Evolutionary conservation across 2,329 filamentous ascomycete genomes (phyloP), one percentile per base, ranked within the genome.

Genomic region (Aspergillus sojae): DNA sequence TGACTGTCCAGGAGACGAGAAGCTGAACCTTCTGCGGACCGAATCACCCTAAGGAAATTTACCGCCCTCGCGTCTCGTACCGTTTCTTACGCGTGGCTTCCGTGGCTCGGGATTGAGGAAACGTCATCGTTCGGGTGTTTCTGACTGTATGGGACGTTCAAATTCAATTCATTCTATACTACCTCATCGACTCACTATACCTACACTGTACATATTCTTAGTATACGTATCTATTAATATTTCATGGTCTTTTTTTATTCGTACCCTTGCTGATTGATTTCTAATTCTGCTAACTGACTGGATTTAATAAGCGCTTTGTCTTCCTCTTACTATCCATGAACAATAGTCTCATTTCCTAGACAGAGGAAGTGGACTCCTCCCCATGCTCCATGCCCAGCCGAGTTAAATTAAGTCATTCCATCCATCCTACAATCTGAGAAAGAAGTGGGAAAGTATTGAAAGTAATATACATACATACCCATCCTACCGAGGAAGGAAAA

Each of bases 1-100:
- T 64, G 67, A 64, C 65, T 61, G 65, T 65, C 63, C 53, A 61
- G 57, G 67, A 65, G 66, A 65, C 48, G 48, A 52, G 48, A 59
- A 62, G 61, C 60, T 60, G 58, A 50, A 64, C 43, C 39, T 61
- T 45, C 60, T 43, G 34, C 45, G 32, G 56, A 39, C 56, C 32
- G 46, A 48, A 36, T 53, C 48, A 32, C 11, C 30, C 48, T 52
- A 52, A 43, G n/a, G 43, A 62, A 59, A 50, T 53, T 34, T 56
- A 39, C 56, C 56, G 57, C 65, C 41, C 14, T 30, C 48, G 48
- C 50, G 60, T 62, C 60, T 11, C 19, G 30, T 57, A 63, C 59
- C 57, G 64, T 65, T 57, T 36, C 41, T 21, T 62, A 65, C 57
- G 60, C 50, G 57, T 53, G 23, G 26, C 48, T 57, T 30, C 41